Evolutionary conservation across 805 yeast genomes (phyloP).

Genomic region (Candida methanosorbosa): DNA sequence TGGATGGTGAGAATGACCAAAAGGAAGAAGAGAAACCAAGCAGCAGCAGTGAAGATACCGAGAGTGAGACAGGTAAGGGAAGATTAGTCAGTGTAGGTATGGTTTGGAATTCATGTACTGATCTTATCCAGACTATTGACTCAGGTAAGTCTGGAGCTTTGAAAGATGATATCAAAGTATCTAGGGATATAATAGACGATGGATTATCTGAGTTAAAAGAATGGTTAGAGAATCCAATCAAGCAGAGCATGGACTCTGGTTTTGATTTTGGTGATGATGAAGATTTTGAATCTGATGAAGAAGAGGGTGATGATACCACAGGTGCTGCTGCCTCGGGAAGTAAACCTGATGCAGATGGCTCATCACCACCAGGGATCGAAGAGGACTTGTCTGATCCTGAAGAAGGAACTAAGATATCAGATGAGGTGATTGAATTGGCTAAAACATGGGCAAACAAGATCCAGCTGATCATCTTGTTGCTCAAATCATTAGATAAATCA

Average conservation of each 20-base stretch:
- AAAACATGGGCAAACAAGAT: conserved; percentile 43
- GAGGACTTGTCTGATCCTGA: conserved; percentile 9
- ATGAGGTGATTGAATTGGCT: conserved; percentile 23
- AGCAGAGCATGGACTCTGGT: conserved; percentile 30
- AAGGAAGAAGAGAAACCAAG: conserved; percentile 9
- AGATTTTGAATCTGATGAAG: conserved; percentile 16
- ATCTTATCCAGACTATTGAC: conserved; percentile 29
- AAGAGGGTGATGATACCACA: conserved; percentile 8
- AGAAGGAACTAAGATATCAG: conserved; percentile 1
- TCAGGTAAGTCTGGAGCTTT: conserved; percentile 49
- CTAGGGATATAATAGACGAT: conserved; percentile 44
- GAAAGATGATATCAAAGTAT: conserved; percentile 34
- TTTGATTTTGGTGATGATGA: conserved; percentile 21
- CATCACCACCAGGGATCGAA: conserved; percentile 15
- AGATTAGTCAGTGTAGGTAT: conserved; percentile 55
- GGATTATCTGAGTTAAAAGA: conserved; percentile 59
- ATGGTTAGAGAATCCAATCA: conserved; percentile 58
- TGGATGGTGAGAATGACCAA: conserved; percentile 9
- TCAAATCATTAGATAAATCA: conserved; percentile 52
- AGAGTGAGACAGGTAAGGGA: too few relatives aligned
- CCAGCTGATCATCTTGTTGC: conserved; percentile 47
- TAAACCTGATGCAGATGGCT: conserved; percentile 16
- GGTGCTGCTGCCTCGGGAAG: conserved; percentile 8
- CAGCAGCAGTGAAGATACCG: too few relatives aligned
- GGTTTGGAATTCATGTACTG: conserved; percentile 64